Percentiles rank a stretch among this genome's conserved stretches.
Evolutionary conservation across 768 basidiomycete species (phyloP).

Genomic region (Tylopilus sp.): DNA sequence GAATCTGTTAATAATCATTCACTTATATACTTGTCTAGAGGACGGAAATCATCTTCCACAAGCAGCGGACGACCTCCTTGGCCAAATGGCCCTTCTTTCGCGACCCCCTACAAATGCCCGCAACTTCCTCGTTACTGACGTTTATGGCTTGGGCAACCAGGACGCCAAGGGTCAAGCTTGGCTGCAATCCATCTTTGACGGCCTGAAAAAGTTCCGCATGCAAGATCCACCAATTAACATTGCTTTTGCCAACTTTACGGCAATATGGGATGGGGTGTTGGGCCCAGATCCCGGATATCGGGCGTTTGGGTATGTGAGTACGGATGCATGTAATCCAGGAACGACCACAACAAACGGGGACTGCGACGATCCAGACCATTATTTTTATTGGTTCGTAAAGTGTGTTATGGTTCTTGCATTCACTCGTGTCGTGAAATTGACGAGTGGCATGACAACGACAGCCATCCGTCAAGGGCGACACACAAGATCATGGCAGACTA

Average conservation of each 20-base stretch:
- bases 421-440: background rate
- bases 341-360: conserved; percentile 31
- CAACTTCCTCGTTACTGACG: conserved; percentile 48
- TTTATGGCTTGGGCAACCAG: conserved; percentile 45
- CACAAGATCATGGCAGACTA: conserved; percentile 53
- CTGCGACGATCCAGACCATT: conserved; percentile 44
- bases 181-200: conserved; percentile 44
- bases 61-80: conserved; percentile 42
- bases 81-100: conserved; percentile 45
- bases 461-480: conserved; percentile 50
- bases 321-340: conserved; percentile 35
- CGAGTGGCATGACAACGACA: conserved; percentile 13
- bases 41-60: conserved; percentile 47
- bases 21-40: conserved; percentile 22
- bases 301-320: conserved; percentile 48
- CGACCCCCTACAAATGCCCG: conserved; percentile 48
- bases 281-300: conserved; percentile 40
- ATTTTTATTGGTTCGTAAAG: conserved; percentile 53
- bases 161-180: conserved; percentile 43
- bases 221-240: conserved; percentile 34
- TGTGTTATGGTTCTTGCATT: conserved; percentile 20
- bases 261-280: conserved; percentile 50
- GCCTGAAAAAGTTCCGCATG: conserved; percentile 35
- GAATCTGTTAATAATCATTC: background rate
- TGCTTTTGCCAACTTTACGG: conserved; percentile 45